Evolutionary conservation across 805 yeast species (phyloP).

Genomic region (Zygoascus flipseniorum): DNA sequence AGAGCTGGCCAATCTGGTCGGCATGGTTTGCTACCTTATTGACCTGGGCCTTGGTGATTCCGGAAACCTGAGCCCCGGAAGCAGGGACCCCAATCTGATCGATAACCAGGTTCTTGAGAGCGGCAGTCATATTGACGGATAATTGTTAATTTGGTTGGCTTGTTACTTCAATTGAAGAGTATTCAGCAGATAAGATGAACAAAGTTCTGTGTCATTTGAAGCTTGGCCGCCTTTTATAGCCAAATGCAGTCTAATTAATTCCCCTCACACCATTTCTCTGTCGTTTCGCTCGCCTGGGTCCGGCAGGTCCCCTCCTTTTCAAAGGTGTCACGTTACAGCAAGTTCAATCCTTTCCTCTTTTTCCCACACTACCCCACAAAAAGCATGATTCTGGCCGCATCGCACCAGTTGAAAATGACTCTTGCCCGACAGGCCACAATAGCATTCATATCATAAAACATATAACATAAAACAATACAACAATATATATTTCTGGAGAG

Average conservation of each 20-base stretch:
- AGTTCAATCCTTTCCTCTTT: background rate
- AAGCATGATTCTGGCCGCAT: background rate
- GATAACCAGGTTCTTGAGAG: background rate
- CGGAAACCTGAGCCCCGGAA: background rate
- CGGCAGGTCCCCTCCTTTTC: background rate
- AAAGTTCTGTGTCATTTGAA: too few relatives aligned
- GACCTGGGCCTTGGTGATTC: constrained; percentile 6
- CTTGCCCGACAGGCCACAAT: background rate
- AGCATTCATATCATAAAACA: background rate
- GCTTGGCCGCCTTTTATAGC: too few relatives aligned
- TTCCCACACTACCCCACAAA: background rate
- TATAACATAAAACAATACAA: background rate
- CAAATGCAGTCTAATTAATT: too few relatives aligned
- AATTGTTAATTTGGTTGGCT: background rate
- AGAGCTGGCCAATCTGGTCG: constrained; percentile 41
- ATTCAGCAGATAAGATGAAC: too few relatives aligned
- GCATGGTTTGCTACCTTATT: constrained; percentile 36
- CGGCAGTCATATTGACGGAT: background rate
- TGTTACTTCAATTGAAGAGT: background rate
- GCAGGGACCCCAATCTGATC: constrained; percentile 1
- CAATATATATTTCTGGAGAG: background rate
- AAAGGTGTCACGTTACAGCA: background rate
- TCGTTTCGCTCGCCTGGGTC: too few relatives aligned
- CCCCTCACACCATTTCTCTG: background rate
- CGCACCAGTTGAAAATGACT: background rate